Evolutionary conservation across 208 protist species (phyloP).

Genomic region (Lotmaria passim): DNA sequence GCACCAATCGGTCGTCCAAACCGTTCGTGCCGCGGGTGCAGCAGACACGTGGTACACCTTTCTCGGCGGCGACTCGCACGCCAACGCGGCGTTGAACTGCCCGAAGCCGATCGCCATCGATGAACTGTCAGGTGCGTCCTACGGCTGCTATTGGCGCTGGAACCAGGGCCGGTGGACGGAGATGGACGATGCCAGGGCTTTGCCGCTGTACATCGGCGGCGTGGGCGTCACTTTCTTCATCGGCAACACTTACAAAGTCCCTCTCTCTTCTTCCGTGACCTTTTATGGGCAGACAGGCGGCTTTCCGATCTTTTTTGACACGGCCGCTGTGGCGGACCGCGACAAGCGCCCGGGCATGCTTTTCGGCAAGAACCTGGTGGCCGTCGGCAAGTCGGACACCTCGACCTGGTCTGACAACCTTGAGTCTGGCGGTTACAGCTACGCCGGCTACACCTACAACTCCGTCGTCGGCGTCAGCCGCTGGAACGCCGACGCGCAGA

Average conservation of each 20-base stretch:
- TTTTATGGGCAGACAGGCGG: constrained; percentile 1
- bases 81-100: constrained; percentile 5
- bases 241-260: constrained; percentile 28
- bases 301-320: constrained; percentile 25
- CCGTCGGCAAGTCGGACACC: constrained; percentile 16
- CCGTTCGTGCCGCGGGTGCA: constrained; percentile 13
- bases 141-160: constrained; percentile 52
- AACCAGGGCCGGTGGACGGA: constrained; percentile 44
- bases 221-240: constrained; percentile 40
- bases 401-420: constrained; percentile 43
- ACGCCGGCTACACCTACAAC: constrained; percentile 26
- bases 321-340: neutral
- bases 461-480: constrained; percentile 3
- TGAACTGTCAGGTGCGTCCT: neutral
- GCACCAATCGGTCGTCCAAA: constrained; percentile 26
- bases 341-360: constrained; percentile 25
- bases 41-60: constrained; percentile 38
- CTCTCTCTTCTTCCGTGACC: neutral
- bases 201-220: constrained; percentile 5
- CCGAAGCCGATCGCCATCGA: neutral
- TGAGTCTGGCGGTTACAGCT: constrained; percentile 38
- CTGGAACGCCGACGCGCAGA: constrained; percentile 12
- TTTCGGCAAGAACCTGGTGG: constrained; percentile 29
- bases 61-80: constrained; percentile 33
- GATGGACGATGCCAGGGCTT: constrained; percentile 25